These are phyloP conservation scores for Alloteropsis angusta DNA, from an alignment of 202 grass and related monocot species.

Conservation along the genomic window DNA sequence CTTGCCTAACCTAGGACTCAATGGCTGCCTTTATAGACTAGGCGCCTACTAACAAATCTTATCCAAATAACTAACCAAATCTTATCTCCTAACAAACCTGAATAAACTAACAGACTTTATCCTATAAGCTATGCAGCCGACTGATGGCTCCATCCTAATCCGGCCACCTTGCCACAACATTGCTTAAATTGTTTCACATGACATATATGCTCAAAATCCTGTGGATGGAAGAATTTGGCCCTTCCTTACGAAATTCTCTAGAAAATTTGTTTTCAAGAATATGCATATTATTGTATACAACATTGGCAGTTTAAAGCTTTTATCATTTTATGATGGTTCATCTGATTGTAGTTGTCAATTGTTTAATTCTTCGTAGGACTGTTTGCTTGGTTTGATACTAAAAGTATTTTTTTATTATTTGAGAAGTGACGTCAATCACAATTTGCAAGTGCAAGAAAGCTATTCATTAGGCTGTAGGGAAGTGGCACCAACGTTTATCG, in stretches of 20 bases:
- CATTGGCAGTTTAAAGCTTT: neutral
- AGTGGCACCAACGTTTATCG: neutral
- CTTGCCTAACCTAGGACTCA: neutral
- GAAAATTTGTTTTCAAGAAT: neutral
- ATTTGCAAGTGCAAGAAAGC: conserved; percentile 19
- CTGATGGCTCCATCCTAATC: neutral
- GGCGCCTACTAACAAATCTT: neutral
- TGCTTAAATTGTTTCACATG: neutral
- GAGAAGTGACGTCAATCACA: neutral
- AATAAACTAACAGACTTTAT: neutral
- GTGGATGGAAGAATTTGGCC: neutral
- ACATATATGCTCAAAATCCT: neutral
- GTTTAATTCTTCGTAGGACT: conserved; percentile 4
- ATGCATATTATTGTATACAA: neutral
- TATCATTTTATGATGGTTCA: conserved; percentile 22
- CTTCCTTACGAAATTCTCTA: neutral
- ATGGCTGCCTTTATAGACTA: neutral
- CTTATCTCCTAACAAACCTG: neutral
- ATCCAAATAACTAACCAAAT: neutral
- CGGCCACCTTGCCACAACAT: neutral
- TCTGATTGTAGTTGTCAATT: neutral
- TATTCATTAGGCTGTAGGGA: neutral
- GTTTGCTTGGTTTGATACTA: neutral
- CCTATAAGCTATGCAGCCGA: neutral
- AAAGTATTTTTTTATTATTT: neutral